Conservation (phyloP, 768 basidiomycete species). For the Pleurotus platypus region DNA sequence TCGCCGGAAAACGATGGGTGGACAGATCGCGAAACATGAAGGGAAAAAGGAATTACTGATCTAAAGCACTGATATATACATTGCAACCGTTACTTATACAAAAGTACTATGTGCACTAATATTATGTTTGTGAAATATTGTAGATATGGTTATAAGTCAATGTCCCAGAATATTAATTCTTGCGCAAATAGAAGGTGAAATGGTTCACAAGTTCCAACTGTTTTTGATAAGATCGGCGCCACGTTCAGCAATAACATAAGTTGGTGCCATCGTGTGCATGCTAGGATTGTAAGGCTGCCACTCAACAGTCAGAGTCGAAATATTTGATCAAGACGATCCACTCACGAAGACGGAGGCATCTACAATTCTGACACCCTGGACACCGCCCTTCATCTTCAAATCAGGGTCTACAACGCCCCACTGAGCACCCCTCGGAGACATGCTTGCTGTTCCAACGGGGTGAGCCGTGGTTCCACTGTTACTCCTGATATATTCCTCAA, state of each 20-base stretch:
- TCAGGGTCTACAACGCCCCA: conserved; percentile 34
- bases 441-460: conserved; percentile 28
- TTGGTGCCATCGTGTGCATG: not conserved
- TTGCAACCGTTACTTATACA: no score
- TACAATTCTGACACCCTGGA: conserved; percentile 23
- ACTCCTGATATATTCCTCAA: conserved; percentile 20
- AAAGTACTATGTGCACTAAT: no score
- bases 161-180: no score
- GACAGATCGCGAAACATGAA: no score
- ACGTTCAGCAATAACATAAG: not conserved
- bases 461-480: conserved; percentile 22
- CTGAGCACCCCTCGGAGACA: conserved; percentile 23
- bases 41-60: no score
- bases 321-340: not conserved
- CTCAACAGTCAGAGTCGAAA: no score
- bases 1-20: no score
- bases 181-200: no score
- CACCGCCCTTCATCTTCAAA: conserved; percentile 31
- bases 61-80: no score
- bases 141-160: no score
- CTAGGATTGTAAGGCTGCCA: not conserved
- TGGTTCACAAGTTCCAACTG: not conserved
- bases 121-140: no score
- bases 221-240: not conserved
- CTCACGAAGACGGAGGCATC: conserved; percentile 30